Evolutionary conservation across 768 basidiomycete genomes (phyloP).

Genomic region (Termitomyces sp.): DNA sequence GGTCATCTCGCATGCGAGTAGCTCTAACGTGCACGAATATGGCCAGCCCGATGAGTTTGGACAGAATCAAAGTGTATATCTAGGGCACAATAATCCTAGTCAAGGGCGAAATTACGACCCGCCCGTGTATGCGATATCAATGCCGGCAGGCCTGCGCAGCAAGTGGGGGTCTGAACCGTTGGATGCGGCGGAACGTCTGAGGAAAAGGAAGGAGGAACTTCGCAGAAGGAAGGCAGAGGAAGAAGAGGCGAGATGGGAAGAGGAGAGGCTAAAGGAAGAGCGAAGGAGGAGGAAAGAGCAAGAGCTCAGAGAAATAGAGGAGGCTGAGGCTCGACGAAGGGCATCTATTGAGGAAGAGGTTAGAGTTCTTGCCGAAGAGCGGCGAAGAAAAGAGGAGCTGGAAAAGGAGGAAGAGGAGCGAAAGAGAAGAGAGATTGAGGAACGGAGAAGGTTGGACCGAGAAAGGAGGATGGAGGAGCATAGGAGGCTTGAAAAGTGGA

Average conservation of each 20-base stretch:
- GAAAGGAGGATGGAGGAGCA: slow-evolving; percentile 47
- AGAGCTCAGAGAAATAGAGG: slow-evolving; percentile 30
- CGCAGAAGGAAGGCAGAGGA: slow-evolving; percentile 26
- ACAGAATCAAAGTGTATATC: slow-evolving; percentile 9
- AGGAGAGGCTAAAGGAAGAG: slow-evolving; percentile 34
- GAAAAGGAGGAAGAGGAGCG: slow-evolving; percentile 43
- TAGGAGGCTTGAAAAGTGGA: slow-evolving; percentile 45
- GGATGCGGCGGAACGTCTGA: slow-evolving; percentile 29
- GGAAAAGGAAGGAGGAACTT: slow-evolving; percentile 24
- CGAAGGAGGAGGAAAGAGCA: slow-evolving; percentile 39
- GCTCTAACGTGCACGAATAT: slow-evolving; percentile 24
- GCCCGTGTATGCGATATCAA: slow-evolving; percentile 7
- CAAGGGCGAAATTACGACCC: background rate
- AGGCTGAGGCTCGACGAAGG: slow-evolving; percentile 37
- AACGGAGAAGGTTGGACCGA: slow-evolving; percentile 39
- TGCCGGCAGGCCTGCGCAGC: slow-evolving; percentile 21
- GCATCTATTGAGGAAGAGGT: slow-evolving; percentile 36
- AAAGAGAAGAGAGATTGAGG: slow-evolving; percentile 36
- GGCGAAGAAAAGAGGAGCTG: slow-evolving; percentile 29
- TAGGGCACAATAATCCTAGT: slow-evolving; percentile 1
- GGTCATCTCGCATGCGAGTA: slow-evolving; percentile 29
- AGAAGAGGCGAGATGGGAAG: slow-evolving; percentile 39
- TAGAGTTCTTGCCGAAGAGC: slow-evolving; percentile 27
- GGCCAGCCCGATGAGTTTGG: slow-evolving; percentile 12
- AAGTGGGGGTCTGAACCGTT: slow-evolving; percentile 29